phyloP scores from a whole-genome alignment of 139 green algal genomes.

The Micractinium conductrix region DNA sequence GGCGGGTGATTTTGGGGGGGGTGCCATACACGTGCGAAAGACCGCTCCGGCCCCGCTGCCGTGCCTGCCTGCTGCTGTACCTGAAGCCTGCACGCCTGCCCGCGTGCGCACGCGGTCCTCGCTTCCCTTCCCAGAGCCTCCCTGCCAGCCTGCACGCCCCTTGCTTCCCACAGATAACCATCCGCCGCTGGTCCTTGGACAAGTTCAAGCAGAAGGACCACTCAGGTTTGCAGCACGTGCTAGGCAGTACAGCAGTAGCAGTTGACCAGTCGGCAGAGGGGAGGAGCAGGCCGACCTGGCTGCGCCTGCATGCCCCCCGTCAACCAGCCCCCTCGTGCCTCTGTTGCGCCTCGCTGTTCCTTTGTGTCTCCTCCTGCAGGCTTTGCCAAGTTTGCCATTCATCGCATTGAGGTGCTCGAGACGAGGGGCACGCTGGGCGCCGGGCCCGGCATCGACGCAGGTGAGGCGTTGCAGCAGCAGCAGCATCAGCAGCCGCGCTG shows the following conservation, averaged over 20 bases:
- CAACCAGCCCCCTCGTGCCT: too few relatives aligned
- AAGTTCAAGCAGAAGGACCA: slow-evolving; percentile 49
- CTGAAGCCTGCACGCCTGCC: too few relatives aligned
- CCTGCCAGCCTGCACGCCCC: not conserved
- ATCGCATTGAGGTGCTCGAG: slow-evolving; percentile 52
- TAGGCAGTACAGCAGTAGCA: too few relatives aligned
- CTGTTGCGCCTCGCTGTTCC: too few relatives aligned
- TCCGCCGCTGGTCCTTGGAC: slow-evolving; percentile 50
- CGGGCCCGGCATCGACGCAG: slow-evolving; percentile 39
- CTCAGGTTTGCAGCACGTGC: slow-evolving; percentile 36
- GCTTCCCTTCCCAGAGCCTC: not conserved
- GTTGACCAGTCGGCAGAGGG: too few relatives aligned
- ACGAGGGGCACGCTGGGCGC: slow-evolving; percentile 34
- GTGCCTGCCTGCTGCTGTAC: too few relatives aligned
- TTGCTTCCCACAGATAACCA: slow-evolving; percentile 15
- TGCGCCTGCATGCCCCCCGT: too few relatives aligned
- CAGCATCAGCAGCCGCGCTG: not conserved
- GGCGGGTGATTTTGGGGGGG: too few relatives aligned
- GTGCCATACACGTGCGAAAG: too few relatives aligned
- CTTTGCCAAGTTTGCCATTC: slow-evolving; percentile 60
- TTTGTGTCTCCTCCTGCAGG: slow-evolving; percentile 33
- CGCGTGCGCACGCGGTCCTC: not conserved
- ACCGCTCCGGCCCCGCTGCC: too few relatives aligned
- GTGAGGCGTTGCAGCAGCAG: not conserved
- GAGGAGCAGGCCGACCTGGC: too few relatives aligned